phyloP scores from a whole-genome alignment of 2,329 filamentous ascomycete species.

The Lizonia empirigonia region DNA sequence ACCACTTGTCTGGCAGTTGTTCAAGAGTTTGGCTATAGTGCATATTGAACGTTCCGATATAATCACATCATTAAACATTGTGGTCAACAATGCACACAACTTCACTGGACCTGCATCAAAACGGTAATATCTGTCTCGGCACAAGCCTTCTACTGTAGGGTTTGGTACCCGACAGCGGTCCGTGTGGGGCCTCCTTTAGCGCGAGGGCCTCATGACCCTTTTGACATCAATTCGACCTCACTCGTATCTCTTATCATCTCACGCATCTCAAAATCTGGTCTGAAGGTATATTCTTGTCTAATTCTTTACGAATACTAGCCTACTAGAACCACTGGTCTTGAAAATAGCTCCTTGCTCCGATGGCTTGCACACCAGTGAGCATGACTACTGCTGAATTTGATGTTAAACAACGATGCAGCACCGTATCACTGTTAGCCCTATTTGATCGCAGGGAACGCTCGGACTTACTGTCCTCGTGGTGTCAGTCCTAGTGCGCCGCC shows the following conservation, averaged over 20 bases:
- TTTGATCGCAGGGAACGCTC: too few species aligned
- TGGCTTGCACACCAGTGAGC: too few species aligned
- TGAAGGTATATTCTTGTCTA: too few species aligned
- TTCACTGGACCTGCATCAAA: neutral
- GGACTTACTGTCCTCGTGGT: neutral
- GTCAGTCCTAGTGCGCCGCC: neutral
- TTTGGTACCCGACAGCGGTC: too few species aligned
- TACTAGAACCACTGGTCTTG: too few species aligned
- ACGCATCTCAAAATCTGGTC: too few species aligned
- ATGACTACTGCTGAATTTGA: neutral
- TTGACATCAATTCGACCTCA: neutral
- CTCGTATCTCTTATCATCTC: neutral
- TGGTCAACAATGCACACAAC: neutral
- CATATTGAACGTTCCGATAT: constrained; percentile 9
- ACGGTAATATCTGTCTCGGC: constrained; percentile 1
- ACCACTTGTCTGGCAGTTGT: constrained; percentile 24
- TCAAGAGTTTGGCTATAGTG: constrained; percentile 16
- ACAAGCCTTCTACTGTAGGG: too few species aligned
- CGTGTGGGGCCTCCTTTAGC: neutral
- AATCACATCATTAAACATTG: neutral
- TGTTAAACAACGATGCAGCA: neutral
- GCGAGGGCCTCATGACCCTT: neutral
- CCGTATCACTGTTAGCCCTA: neutral
- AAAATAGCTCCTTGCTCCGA: too few species aligned
- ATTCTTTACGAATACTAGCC: too few species aligned